Evolutionary conservation across 345 rosid species (phyloP).

Genomic region (Carallia brachiata): DNA sequence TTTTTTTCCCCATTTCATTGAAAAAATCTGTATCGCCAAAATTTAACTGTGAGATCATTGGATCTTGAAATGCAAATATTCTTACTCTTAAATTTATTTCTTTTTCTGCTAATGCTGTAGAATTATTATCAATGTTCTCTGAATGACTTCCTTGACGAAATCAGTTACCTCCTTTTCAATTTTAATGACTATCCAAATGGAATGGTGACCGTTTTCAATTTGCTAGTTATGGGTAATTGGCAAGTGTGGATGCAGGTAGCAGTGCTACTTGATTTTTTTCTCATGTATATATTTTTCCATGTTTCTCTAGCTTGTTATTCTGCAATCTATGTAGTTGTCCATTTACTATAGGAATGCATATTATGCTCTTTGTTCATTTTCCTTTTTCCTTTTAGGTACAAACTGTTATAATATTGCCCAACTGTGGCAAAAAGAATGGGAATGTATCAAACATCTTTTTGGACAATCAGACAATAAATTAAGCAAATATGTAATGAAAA

Average conservation of each 20-base stretch:
- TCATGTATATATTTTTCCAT: slow-evolving; percentile 2
- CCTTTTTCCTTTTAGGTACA: no score
- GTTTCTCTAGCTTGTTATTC: not conserved
- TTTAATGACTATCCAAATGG: slow-evolving; percentile 98
- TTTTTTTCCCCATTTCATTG: not conserved
- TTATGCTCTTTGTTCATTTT: no score
- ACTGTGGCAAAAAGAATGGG: no score
- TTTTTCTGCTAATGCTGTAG: not conserved
- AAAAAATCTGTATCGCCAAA: not conserved
- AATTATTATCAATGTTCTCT: not conserved
- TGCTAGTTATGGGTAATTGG: slow-evolving; percentile 92
- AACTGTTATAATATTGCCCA: no score
- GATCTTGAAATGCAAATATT: no score
- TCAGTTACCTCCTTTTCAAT: slow-evolving; percentile 79
- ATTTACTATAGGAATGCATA: no score
- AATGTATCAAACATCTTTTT: no score
- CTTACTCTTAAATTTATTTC: not conserved
- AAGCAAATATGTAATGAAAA: no score
- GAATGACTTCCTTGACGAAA: slow-evolving; percentile 41
- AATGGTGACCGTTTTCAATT: slow-evolving; percentile 92
- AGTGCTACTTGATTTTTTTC: not conserved
- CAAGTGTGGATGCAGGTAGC: slow-evolving; percentile 94
- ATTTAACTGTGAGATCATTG: not conserved
- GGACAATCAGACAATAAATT: no score
- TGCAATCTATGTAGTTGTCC: no score